These are phyloP conservation scores for Onygenales sp. DNA, from an alignment of 2,329 filamentous ascomycete genomes.

Conservation along the genomic window DNA sequence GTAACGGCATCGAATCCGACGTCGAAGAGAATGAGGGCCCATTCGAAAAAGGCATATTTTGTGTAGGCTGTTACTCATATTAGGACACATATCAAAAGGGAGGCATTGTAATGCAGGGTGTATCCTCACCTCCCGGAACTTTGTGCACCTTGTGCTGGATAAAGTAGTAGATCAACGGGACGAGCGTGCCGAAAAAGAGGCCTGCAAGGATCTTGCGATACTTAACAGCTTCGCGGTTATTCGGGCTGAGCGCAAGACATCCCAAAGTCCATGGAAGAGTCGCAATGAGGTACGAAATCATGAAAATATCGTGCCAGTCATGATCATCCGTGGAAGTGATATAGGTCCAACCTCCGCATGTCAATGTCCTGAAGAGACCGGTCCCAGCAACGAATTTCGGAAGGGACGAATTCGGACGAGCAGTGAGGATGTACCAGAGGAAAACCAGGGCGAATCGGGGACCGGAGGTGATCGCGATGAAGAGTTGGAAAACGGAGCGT, in stretches of 20 bases:
- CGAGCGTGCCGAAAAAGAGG: conserved; percentile 80
- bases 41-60: conserved; percentile 95
- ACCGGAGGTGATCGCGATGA: conserved; percentile 92
- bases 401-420: conserved; percentile 61
- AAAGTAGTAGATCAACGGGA: conserved; percentile 91
- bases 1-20: conserved; percentile 95
- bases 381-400: conserved; percentile 73
- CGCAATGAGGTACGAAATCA: conserved; percentile 94
- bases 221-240: conserved; percentile 71
- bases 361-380: conserved; percentile 80
- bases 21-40: conserved; percentile 88
- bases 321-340: conserved; percentile 97
- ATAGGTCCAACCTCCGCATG: conserved; percentile 97
- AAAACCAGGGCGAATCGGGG: conserved; percentile 85
- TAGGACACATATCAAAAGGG: conserved; percentile 10
- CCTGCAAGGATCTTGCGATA: conserved; percentile 78
- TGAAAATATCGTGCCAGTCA: conserved; percentile 97
- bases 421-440: conserved; percentile 84
- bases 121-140: conserved; percentile 70
- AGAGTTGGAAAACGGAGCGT: conserved; percentile 91
- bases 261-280: conserved; percentile 93
- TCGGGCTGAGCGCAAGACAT: conserved; percentile 77
- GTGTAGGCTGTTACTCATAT: conserved; percentile 66
- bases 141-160: conserved; percentile 98
- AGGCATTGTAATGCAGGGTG: background rate